phyloP scores from a whole-genome alignment of 495 filamentous ascomycete genomes.

The Copromyces sp. region DNA sequence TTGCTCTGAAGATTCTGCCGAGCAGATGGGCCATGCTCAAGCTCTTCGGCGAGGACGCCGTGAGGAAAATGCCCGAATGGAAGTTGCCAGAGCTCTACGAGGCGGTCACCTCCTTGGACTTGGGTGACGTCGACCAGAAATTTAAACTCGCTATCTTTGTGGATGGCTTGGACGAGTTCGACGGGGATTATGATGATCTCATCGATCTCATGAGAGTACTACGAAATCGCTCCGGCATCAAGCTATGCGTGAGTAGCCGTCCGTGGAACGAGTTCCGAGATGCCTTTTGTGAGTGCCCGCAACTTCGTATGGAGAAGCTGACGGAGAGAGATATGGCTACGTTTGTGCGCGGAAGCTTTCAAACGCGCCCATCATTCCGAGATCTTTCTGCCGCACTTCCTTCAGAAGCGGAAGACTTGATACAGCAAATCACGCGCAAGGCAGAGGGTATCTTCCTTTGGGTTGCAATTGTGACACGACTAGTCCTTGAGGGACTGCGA shows the following conservation, averaged over 20 bases:
- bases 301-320: constrained; percentile 17
- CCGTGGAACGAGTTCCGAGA: constrained; percentile 29
- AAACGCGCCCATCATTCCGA: neutral
- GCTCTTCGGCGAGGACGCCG: no score
- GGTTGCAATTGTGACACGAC: constrained; percentile 26
- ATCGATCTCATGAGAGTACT: constrained; percentile 7
- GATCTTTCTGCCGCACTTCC: neutral
- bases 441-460: constrained; percentile 34
- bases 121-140: neutral
- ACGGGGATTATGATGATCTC: constrained; percentile 12
- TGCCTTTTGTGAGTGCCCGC: constrained; percentile 12
- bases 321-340: constrained; percentile 16
- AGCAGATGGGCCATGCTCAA: no score
- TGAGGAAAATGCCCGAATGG: no score
- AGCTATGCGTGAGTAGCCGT: constrained; percentile 34
- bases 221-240: constrained; percentile 10
- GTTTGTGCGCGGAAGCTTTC: constrained; percentile 7
- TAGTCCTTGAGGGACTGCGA: constrained; percentile 19
- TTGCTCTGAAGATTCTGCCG: constrained; percentile 2
- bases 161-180: constrained; percentile 17
- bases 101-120: neutral
- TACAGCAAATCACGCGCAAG: constrained; percentile 13
- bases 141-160: constrained; percentile 29
- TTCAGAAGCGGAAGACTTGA: constrained; percentile 4
- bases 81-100: neutral